Evolutionary conservation across 148 eudicot species (phyloP).

Genomic region (Vaccinium vitisidaea): DNA sequence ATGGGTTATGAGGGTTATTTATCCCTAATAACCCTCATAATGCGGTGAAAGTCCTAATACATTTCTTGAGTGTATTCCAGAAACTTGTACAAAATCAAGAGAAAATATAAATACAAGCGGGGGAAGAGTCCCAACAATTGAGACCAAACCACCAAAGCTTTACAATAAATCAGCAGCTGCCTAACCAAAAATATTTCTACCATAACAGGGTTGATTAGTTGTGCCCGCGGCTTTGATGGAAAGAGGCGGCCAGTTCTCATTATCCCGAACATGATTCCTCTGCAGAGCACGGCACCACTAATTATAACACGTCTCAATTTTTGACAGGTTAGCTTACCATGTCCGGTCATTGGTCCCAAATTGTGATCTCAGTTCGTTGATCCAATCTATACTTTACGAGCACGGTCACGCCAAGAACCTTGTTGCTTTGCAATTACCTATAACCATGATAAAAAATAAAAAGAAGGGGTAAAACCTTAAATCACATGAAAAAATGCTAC

Average conservation of each 20-base stretch:
- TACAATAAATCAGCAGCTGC: constrained; percentile 10
- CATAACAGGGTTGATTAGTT: not conserved
- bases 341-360: not conserved
- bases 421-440: constrained; percentile 68
- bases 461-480: not conserved
- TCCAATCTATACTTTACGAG: constrained; percentile 44
- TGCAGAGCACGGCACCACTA: not conserved
- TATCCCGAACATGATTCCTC: not conserved
- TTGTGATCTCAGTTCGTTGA: not conserved
- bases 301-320: not conserved
- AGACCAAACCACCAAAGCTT: not conserved
- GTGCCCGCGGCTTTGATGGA: not conserved
- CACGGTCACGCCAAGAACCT: constrained; percentile 96
- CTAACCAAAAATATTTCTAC: not conserved
- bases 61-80: not conserved
- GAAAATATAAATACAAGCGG: not conserved
- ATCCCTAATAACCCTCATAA: not conserved
- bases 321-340: not conserved
- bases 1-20: too few relatives aligned
- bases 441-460: not conserved
- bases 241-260: not conserved
- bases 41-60: not conserved
- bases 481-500: constrained; percentile 18
- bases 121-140: not conserved
- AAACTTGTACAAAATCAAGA: not conserved